Evolutionary conservation across 1,284 basidiomycete genomes (phyloP), one percentile per base, ranked within the genome.

Genomic region (Limonomyces culmigenus): DNA sequence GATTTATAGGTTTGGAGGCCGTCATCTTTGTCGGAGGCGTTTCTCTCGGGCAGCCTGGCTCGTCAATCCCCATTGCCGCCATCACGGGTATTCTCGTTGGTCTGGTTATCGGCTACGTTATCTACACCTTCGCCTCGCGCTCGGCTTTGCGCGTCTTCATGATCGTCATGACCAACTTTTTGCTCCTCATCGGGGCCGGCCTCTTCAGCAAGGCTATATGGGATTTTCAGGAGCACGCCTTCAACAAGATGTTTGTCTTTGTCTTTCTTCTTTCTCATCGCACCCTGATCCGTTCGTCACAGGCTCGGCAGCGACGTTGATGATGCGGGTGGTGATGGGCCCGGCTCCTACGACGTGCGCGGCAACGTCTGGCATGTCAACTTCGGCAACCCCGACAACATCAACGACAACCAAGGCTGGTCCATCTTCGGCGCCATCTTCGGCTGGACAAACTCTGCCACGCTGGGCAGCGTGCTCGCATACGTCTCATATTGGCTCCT

Each of bases 1-100:
- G 25, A 30, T 33, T 18, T 23, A 43, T 73, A 70, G 74, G 37
- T 27, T 65, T 95, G 45, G 91, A 96, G 55, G 88, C 85, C 2
- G 79, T 95, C 40, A 65, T 96, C 42, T 95, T 95, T 50, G 87
- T 95, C 36, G 85, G 89, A 14, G 89, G 91, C 39, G 89, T 93
- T 30, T 76, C 88, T 2, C 74, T 95, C 32, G 77, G 77, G 27
- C 69, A 85, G 49, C 62, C 72, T 2, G 89, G 83, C 2, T 70
- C 66, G 2, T 71, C 88, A 3, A 92, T 95, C 48, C 91, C 91
- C 1, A 76, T 95, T 34, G 81, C 91, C 4, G 72, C 86, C 36
- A 77, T 95, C 41, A 70, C 78, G 25, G 91, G 88, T 32, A 59
- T 95, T 39, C 53, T 87, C 36, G 70, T 70, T 38, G 91, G 91